These are phyloP conservation scores for Geosmithia putterillii DNA, from an alignment of 2,329 filamentous ascomycete genomes.

Conservation along the genomic window DNA sequence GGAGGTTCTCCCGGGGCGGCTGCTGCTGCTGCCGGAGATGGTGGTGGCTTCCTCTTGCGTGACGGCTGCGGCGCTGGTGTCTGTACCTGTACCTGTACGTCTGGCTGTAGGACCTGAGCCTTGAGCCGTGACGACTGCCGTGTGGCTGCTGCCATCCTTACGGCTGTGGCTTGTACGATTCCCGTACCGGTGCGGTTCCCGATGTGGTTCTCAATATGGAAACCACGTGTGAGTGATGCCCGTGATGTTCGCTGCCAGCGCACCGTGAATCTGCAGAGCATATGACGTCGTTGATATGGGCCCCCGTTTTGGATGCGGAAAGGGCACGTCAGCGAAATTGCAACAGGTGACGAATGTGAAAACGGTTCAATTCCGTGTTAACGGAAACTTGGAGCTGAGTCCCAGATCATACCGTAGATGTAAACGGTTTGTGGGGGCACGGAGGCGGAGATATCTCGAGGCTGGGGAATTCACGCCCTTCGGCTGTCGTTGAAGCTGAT, in stretches of 20 bases:
- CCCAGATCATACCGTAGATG: too few relatives aligned
- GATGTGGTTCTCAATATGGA: too few relatives aligned
- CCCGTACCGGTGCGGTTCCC: too few relatives aligned
- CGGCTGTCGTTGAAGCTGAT: neutral
- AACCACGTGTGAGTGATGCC: neutral
- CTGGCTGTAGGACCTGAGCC: constrained; percentile 10
- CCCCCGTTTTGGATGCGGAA: too few relatives aligned
- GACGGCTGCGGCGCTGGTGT: constrained; percentile 8
- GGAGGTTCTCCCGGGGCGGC: constrained; percentile 9
- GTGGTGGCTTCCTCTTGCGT: constrained; percentile 22
- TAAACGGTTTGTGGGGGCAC: neutral
- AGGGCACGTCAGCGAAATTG: too few relatives aligned
- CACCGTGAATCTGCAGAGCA: neutral
- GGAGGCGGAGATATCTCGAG: neutral
- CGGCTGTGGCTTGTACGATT: constrained; percentile 4
- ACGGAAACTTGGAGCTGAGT: too few relatives aligned
- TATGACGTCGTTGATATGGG: constrained; percentile 1
- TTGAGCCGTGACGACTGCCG: constrained; percentile 29
- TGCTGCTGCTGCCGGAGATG: neutral
- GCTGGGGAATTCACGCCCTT: neutral
- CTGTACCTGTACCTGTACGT: constrained; percentile 5
- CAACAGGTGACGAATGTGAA: too few relatives aligned
- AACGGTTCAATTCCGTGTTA: too few relatives aligned
- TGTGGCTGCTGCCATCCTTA: constrained; percentile 16
- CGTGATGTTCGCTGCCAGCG: neutral